Conservation (phyloP, 78 protist species). For the Dictyostelium firmibasis region DNA sequence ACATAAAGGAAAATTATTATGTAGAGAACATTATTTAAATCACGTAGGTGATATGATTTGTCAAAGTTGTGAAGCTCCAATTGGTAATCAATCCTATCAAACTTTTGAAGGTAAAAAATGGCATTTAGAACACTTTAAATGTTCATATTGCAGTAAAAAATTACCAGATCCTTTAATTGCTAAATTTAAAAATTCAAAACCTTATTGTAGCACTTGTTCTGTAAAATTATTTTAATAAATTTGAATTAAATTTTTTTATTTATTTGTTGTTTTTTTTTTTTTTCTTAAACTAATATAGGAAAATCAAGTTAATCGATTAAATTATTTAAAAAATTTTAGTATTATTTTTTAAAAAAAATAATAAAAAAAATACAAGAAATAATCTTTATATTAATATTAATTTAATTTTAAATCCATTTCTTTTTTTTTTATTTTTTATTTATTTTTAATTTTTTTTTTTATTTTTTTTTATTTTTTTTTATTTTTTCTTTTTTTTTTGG, state of each 20-base stretch:
- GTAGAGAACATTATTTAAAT: slow-evolving; percentile 46
- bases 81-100: background rate
- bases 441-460: background rate
- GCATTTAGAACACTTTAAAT: slow-evolving; percentile 42
- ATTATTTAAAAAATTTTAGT: too few species aligned
- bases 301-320: too few species aligned
- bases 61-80: slow-evolving; percentile 39
- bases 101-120: slow-evolving; percentile 38
- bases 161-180: background rate
- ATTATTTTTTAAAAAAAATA: too few species aligned
- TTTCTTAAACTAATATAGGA: too few species aligned
- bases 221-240: background rate
- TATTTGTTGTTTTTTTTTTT: background rate
- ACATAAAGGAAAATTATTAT: slow-evolving; percentile 19
- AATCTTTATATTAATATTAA: too few species aligned
- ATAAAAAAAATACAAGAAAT: too few species aligned
- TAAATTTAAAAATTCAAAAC: slow-evolving; percentile 5
- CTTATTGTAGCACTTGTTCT: slow-evolving; percentile 44
- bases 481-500: background rate
- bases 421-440: too few species aligned
- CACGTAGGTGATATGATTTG: slow-evolving; percentile 9
- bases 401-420: too few species aligned
- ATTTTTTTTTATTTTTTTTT: background rate
- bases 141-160: slow-evolving; percentile 22
- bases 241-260: background rate